Base-by-base conservation (phyloP, 352 stramenopile genomes). In the Phytophthora syringae region DNA sequence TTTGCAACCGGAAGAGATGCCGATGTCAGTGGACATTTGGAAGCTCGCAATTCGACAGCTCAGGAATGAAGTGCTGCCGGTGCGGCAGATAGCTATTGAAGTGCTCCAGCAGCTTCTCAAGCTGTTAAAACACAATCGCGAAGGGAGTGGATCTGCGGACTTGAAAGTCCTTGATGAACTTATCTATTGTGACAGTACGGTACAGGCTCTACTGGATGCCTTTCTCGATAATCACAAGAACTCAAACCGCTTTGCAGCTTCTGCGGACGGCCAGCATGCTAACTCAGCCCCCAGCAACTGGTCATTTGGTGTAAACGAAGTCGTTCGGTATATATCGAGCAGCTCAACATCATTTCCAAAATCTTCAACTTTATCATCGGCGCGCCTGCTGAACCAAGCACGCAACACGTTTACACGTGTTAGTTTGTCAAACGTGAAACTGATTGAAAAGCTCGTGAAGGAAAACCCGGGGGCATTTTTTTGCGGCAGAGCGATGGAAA, bases 271-370 rank as follows among this genome's bases (percentile, higher is more conserved):
- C 0, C 82, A 92, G 28, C 82, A 89, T 37, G 79, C 82, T 1
- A 75, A 88, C 45, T 86, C 76, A 11, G 83, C 85, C 0, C 83
- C 85, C 0, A 88, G 77, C 22, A 76, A 90, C 47, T 94, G 86
- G 86, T 92, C 82, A 20, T 86, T 92, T 52, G 86, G 86, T 21
- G 83, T 94, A 22, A 83, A 72, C 27, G 83, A 92, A 32, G 61
- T 91, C 0, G 66, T 92, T 34, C 68, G 70, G 5, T 82, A 83
- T 53, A 53, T 92, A 24, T 82, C 79, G 1, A 78, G 67, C 42
- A 80, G 56, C 16, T 55, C 67, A 0, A 67, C 74, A 16, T 69
- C 76, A n/a, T 86, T 80, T 54, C 83, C 83, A 7, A 82, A 84
- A 52, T 42, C 80, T 13, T 39, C 67, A 13, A 80, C 80, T 7